phyloP scores from a whole-genome alignment of 2,329 filamentous ascomycete genomes.

The Phoma herbarum region DNA sequence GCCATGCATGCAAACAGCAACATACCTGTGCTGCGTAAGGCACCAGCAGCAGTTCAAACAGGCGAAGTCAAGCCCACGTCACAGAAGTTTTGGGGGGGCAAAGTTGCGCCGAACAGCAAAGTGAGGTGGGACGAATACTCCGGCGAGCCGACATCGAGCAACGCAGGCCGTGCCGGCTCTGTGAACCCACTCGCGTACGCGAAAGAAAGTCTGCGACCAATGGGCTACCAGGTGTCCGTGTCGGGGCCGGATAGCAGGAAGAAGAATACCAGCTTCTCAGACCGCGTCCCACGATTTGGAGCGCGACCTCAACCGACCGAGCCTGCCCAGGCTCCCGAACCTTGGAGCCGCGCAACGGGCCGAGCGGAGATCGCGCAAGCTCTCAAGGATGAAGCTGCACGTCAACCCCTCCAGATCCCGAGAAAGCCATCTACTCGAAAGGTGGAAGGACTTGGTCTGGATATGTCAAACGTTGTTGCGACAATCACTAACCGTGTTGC shows the following conservation, averaged over 20 bases:
- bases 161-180: slow-evolving; percentile 63
- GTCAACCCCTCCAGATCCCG: slow-evolving; percentile 64
- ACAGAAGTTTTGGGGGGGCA: slow-evolving; percentile 50
- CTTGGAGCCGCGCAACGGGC: slow-evolving; percentile 79
- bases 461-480: slow-evolving; percentile 39
- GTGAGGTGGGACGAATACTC: slow-evolving; percentile 71
- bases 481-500: slow-evolving; percentile 30
- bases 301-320: slow-evolving; percentile 45
- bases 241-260: slow-evolving; percentile 38
- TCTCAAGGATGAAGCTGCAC: slow-evolving; percentile 67
- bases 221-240: slow-evolving; percentile 49
- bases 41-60: slow-evolving; percentile 32
- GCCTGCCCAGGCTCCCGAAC: slow-evolving; percentile 55
- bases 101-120: slow-evolving; percentile 47
- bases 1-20: slow-evolving; percentile 31
- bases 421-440: slow-evolving; percentile 38
- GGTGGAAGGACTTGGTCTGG: slow-evolving; percentile 26
- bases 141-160: slow-evolving; percentile 68
- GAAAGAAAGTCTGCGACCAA: slow-evolving; percentile 31
- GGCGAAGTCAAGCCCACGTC: slow-evolving; percentile 29
- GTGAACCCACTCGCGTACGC: slow-evolving; percentile 61
- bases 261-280: slow-evolving; percentile 40
- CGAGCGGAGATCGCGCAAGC: slow-evolving; percentile 70
- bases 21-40: slow-evolving; percentile 49
- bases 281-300: slow-evolving; percentile 40